phyloP scores from a whole-genome alignment of 2,329 filamentous ascomycete genomes.

The Aspergillus transmontanensis region DNA sequence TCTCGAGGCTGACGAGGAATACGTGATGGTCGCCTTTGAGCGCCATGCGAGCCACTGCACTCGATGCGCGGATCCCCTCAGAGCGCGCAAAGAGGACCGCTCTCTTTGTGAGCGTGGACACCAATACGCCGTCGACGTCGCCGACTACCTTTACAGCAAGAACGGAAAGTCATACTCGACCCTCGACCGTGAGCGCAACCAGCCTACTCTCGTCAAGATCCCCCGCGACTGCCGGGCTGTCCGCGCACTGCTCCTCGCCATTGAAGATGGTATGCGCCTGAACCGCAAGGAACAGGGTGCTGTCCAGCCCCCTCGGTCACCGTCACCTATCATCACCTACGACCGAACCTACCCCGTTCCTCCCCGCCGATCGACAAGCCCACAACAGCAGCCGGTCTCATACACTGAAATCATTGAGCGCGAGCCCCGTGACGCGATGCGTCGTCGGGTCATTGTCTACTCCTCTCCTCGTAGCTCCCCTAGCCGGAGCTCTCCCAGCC shows the following conservation, averaged over 20 bases:
- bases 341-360: slow-evolving; percentile 35
- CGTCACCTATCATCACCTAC: slow-evolving; percentile 33
- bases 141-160: slow-evolving; percentile 40
- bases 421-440: slow-evolving; percentile 26
- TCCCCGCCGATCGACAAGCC: slow-evolving; percentile 26
- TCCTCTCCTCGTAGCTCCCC: slow-evolving; percentile 35
- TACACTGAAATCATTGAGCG: slow-evolving; percentile 33
- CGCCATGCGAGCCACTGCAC: slow-evolving; percentile 39
- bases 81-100: slow-evolving; percentile 25
- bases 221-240: slow-evolving; percentile 40
- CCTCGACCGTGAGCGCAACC: slow-evolving; percentile 43
- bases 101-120: slow-evolving; percentile 40
- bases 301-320: slow-evolving; percentile 18
- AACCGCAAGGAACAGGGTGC: slow-evolving; percentile 19
- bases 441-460: slow-evolving; percentile 39
- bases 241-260: slow-evolving; percentile 43
- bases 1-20: slow-evolving; percentile 38
- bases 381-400: slow-evolving; percentile 14
- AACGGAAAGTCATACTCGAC: slow-evolving; percentile 44
- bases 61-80: slow-evolving; percentile 33
- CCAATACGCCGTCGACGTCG: slow-evolving; percentile 36
- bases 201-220: slow-evolving; percentile 45
- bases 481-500: slow-evolving; percentile 38
- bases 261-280: slow-evolving; percentile 44
- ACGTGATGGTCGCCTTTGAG: slow-evolving; percentile 41